A percentile compares a stretch with the other conserved stretches of the same genome.
These are phyloP conservation scores for Teratosphaeria epicoccoides DNA, from an alignment of 2,329 filamentous ascomycete genomes.

Conservation along the genomic window DNA sequence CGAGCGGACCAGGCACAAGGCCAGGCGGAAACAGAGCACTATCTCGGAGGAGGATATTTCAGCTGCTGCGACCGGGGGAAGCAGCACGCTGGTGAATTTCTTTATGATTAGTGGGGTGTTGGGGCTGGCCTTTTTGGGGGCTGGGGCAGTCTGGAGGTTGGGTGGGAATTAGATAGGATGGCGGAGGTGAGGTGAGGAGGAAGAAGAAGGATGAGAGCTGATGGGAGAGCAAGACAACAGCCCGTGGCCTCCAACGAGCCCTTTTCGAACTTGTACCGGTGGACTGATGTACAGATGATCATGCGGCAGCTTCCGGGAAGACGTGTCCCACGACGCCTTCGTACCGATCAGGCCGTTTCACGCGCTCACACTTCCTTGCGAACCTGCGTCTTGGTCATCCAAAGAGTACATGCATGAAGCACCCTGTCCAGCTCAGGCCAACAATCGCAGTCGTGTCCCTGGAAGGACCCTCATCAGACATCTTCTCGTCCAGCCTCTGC, in stretches of 20 bases:
- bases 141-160: background rate
- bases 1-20: constrained; percentile 15
- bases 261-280: no score
- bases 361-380: background rate
- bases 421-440: background rate
- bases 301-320: background rate
- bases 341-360: background rate
- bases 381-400: background rate
- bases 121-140: constrained; percentile 1
- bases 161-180: background rate
- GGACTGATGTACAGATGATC: background rate
- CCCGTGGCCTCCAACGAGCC: background rate
- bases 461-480: background rate
- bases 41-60: constrained; percentile 12
- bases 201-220: background rate
- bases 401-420: background rate
- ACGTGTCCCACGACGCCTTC: no score
- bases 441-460: no score
- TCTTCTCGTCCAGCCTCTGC: background rate
- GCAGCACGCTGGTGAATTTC: constrained; percentile 22
- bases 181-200: background rate
- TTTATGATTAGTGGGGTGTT: constrained; percentile 24
- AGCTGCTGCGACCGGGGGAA: constrained; percentile 7
- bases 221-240: background rate
- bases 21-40: constrained; percentile 11